Base-by-base conservation (phyloP, 2,329 filamentous ascomycete genomes). In the Dothiorella sarmentorum region DNA sequence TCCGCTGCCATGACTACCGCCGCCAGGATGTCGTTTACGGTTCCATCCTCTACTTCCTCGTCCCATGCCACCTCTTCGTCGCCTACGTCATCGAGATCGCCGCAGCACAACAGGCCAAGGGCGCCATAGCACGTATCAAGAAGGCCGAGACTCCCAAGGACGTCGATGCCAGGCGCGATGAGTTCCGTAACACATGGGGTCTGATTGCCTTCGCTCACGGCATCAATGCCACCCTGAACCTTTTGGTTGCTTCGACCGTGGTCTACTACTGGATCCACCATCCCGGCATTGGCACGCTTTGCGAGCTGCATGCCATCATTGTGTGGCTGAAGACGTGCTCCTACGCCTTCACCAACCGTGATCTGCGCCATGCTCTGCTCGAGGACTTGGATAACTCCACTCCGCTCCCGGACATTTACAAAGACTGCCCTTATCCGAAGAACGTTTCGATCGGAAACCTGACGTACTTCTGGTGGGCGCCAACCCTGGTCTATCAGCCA, bases 401-500 rank as follows among this genome's bases (percentile, higher is more conserved):
- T 26, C 89, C 91, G 57, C 78, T 97, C 3, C 94, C 94, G 0
- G 86, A 90, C 35, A 80, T 97, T 22, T 99, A 97, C 76, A 79
- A 82, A 11, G 71, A 84, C 56, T 96, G 91, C 67, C 90, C 93
- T 0, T 99, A 99, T 71, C 94, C 94, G 0, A 76, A 84, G 47
- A 99, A 97, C 73, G 90, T 99, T 73, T 96, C 91, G 3, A 81
- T 97, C 65, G 76, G 81, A 52, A 99, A 97, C 70, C 78, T 99
- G 24, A 85, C 84, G 60, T 99, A 97, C 76, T 99, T 99, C 73
- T 97, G 94, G 93, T 93, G 92, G 86, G 94, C 93, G 0, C 94
- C 94, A 0, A 99, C 94, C 0, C 81, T 99, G 55, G 88, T 97
- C 43, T 99, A 99, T 72, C 94, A 99, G 76, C 94, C 94, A 1